Conservation (phyloP, 2,329 filamentous ascomycete genomes). For the Calonectria henricotiae region DNA sequence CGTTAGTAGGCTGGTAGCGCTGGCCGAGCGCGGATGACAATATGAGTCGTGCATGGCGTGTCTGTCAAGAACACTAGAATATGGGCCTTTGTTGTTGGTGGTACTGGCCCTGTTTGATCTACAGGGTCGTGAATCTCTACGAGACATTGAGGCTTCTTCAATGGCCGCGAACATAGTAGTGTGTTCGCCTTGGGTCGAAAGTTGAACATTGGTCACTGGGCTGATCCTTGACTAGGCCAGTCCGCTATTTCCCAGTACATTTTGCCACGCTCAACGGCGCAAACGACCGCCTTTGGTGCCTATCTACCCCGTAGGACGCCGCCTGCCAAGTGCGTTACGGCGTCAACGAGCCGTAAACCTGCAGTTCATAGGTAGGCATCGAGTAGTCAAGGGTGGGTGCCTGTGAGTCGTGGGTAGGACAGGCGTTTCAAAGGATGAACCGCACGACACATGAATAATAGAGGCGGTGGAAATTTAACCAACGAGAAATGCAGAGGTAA, state of each 20-base stretch:
- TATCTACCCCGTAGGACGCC: not conserved
- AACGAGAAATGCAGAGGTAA: constrained; percentile 13
- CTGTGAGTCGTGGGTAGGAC: not conserved
- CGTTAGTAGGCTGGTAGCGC: constrained; percentile 12
- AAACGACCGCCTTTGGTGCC: not conserved
- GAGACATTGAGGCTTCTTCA: constrained; percentile 12
- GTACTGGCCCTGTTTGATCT: constrained; percentile 27
- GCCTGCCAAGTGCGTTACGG: not conserved
- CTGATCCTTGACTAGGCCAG: not conserved
- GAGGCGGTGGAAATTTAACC: constrained; percentile 18
- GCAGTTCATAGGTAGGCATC: not conserved
- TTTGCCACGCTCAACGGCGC: not conserved
- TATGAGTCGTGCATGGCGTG: constrained; percentile 16
- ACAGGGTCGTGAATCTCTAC: constrained; percentile 18
- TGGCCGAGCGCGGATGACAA: constrained; percentile 14
- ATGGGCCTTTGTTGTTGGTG: not conserved
- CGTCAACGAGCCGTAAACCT: not conserved
- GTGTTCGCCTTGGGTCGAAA: not conserved
- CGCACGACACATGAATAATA: constrained; percentile 9
- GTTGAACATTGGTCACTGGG: not conserved
- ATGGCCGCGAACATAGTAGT: not conserved
- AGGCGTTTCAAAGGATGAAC: constrained; percentile 24
- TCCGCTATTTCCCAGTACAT: not conserved
- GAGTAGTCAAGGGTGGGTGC: not conserved
- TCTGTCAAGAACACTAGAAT: constrained; percentile 7